Percentiles rank a stretch among this genome's conserved stretches.
These are phyloP conservation scores for Macroventuria anomochaeta DNA, from an alignment of 2,329 filamentous ascomycete species.

Conservation along the genomic window DNA sequence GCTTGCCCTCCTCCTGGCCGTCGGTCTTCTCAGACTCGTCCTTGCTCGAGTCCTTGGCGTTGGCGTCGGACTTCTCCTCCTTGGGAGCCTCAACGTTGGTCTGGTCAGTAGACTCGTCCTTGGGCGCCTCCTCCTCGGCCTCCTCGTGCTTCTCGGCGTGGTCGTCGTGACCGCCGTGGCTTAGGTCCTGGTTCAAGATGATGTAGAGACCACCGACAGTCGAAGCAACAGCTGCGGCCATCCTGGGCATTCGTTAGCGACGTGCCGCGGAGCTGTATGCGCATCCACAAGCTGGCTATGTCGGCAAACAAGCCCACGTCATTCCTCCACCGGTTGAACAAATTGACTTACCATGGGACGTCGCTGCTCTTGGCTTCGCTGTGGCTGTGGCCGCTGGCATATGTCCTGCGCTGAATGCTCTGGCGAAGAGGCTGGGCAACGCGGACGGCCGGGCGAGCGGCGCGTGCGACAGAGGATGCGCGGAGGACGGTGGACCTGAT, in stretches of 20 bases:
- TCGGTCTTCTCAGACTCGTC: constrained; percentile 39
- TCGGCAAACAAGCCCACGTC: constrained; percentile 48
- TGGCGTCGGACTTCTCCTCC: constrained; percentile 29
- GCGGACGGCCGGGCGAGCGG: constrained; percentile 46
- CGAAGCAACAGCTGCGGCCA: constrained; percentile 43
- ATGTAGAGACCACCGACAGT: constrained; percentile 47
- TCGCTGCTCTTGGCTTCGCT: constrained; percentile 47
- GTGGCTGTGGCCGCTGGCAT: constrained; percentile 46
- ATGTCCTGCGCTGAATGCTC: constrained; percentile 47
- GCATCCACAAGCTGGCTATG: background rate
- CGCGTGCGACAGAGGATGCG: constrained; percentile 45
- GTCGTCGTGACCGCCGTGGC: constrained; percentile 46
- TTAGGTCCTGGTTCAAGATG: constrained; percentile 40
- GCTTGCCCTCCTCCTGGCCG: constrained; percentile 34
- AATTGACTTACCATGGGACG: constrained; percentile 49
- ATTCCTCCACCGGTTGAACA: constrained; percentile 19
- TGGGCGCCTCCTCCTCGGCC: constrained; percentile 37
- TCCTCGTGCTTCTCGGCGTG: constrained; percentile 47
- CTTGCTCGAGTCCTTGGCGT: constrained; percentile 36
- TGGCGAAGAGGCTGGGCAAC: constrained; percentile 49
- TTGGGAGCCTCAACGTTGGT: constrained; percentile 36
- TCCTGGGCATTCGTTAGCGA: constrained; percentile 38
- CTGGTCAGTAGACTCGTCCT: constrained; percentile 43
- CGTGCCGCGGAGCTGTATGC: background rate
- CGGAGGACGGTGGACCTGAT: constrained; percentile 47